These are phyloP conservation scores for Tolypocladium nubicola DNA, from an alignment of 2,329 filamentous ascomycete species.

Conservation along the genomic window DNA sequence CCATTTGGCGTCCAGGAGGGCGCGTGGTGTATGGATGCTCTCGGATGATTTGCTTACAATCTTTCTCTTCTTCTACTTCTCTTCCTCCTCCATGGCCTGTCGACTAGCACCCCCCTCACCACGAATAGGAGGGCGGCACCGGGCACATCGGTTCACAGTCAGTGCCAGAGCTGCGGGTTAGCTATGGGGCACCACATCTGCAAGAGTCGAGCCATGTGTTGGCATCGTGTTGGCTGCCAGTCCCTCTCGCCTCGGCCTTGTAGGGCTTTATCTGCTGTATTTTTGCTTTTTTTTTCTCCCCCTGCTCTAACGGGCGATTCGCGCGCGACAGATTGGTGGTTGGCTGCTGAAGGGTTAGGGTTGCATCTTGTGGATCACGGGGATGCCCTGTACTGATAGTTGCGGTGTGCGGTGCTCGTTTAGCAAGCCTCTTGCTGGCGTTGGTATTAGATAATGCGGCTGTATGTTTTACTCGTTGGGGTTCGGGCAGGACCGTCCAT, in stretches of 20 bases:
- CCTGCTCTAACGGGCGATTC: neutral
- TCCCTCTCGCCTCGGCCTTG: neutral
- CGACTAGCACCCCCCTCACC: neutral
- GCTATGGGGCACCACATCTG: neutral
- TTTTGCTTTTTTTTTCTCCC: slow-evolving; percentile 1
- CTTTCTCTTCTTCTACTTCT: neutral
- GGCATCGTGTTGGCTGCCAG: slow-evolving; percentile 1
- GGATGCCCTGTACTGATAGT: neutral
- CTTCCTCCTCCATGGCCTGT: neutral
- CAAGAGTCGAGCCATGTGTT: slow-evolving; percentile 1
- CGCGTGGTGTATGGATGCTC: neutral
- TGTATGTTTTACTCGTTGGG: neutral
- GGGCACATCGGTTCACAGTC: neutral
- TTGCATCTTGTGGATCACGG: neutral
- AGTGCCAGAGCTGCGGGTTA: neutral
- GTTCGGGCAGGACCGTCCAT: neutral
- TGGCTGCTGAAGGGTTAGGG: neutral
- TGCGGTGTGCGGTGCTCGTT: neutral
- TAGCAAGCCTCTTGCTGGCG: neutral
- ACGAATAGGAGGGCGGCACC: neutral
- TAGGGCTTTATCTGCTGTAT: neutral
- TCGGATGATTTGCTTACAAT: neutral
- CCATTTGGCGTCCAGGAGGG: neutral
- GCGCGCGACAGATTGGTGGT: neutral
- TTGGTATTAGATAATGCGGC: neutral